These are phyloP conservation scores for Megacollybia marginata DNA, from an alignment of 768 basidiomycete genomes.

Conservation along the genomic window DNA sequence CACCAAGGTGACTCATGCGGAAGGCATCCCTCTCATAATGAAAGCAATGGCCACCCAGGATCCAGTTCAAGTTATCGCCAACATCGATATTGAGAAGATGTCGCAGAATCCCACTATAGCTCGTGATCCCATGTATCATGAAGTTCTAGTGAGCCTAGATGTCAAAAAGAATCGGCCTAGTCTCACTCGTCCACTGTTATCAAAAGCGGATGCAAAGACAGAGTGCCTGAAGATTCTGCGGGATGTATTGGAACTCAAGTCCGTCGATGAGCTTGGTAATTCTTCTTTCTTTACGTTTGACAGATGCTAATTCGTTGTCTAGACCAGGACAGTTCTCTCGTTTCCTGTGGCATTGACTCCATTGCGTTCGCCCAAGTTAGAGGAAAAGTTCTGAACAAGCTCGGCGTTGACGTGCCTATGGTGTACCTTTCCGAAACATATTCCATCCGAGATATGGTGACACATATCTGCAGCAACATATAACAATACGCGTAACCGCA, in stretches of 20 bases:
- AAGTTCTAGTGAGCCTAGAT: too few relatives aligned
- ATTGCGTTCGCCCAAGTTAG: conserved; percentile 28
- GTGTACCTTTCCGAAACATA: conserved; percentile 24
- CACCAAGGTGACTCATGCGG: too few relatives aligned
- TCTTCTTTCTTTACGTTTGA: not conserved
- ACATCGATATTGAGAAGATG: too few relatives aligned
- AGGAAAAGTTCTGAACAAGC: conserved; percentile 20
- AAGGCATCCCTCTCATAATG: too few relatives aligned
- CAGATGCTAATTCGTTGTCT: not conserved
- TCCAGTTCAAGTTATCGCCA: too few relatives aligned
- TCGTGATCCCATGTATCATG: too few relatives aligned
- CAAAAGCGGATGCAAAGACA: conserved; percentile 10
- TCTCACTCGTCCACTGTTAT: too few relatives aligned
- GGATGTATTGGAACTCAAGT: conserved; percentile 14
- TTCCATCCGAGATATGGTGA: conserved; percentile 23
- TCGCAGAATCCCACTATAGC: too few relatives aligned
- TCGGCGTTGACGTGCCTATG: conserved; percentile 25
- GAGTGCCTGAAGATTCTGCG: conserved; percentile 16
- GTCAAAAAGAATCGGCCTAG: too few relatives aligned
- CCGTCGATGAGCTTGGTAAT: conserved; percentile 19
- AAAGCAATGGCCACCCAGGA: too few relatives aligned
- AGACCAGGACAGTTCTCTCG: conserved; percentile 22
- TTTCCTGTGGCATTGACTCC: conserved; percentile 23
- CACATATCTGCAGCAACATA: not conserved
- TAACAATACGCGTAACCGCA: too few relatives aligned